Percentiles rank a stretch among this genome's conserved stretches.
phyloP scores from a whole-genome alignment of 1,284 basidiomycete species.

The Fistulinella cinereoalba region DNA sequence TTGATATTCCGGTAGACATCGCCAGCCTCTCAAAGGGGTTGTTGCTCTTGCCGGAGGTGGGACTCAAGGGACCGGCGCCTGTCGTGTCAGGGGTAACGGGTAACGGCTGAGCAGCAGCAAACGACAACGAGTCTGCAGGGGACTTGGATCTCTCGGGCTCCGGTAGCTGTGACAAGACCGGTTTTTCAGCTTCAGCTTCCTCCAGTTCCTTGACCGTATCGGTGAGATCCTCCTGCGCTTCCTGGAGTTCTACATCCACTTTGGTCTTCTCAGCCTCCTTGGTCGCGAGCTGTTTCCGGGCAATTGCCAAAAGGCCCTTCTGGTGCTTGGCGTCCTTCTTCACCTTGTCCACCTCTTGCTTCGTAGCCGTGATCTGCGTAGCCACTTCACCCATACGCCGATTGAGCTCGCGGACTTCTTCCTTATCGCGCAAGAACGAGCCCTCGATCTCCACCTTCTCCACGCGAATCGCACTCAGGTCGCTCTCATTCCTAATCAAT shows the following conservation, averaged over 20 bases:
- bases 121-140: conserved; percentile 47
- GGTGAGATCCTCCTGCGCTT: conserved; percentile 54
- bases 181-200: conserved; percentile 49
- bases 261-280: conserved; percentile 79
- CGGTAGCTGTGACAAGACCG: conserved; percentile 2
- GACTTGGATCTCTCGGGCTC: conserved; percentile 24
- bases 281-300: conserved; percentile 88
- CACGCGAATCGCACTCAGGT: conserved; percentile 83
- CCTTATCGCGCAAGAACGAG: conserved; percentile 85
- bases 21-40: conserved; percentile 90
- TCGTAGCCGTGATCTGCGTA: conserved; percentile 70
- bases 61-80: conserved; percentile 34
- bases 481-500: conserved; percentile 88
- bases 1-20: conserved; percentile 43
- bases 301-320: conserved; percentile 91
- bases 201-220: conserved; percentile 56
- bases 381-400: conserved; percentile 80
- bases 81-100: conserved; percentile 63
- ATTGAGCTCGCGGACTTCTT: conserved; percentile 87
- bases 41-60: conserved; percentile 64
- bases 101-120: conserved; percentile 66
- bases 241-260: conserved; percentile 69
- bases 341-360: conserved; percentile 79
- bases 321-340: conserved; percentile 96
- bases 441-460: conserved; percentile 95